phyloP scores from a whole-genome alignment of 108 stramenopile genomes.

The Fragilaria crotonensis region DNA sequence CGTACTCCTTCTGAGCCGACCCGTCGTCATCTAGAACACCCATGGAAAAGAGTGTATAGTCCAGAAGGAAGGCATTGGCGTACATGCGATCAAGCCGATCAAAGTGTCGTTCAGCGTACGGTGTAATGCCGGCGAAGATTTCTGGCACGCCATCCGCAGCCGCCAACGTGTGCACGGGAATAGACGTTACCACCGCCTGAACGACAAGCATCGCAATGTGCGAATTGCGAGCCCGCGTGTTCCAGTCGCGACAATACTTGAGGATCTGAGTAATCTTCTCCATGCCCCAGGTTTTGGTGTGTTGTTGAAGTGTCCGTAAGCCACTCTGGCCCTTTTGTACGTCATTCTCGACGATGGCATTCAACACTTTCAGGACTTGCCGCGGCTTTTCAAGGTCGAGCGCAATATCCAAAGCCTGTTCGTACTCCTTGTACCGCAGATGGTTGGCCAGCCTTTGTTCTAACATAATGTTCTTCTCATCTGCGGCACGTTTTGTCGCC shows the following conservation, averaged over 20 bases:
- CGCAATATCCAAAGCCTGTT: conserved; percentile 74
- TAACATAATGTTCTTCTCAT: conserved; percentile 70
- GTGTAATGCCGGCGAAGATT: conserved; percentile 68
- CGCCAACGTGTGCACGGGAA: conserved; percentile 59
- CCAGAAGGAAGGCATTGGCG: conserved; percentile 64
- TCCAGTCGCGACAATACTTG: conserved; percentile 87
- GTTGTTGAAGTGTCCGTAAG: conserved; percentile 48
- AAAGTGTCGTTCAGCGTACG: conserved; percentile 85
- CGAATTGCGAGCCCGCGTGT: conserved; percentile 75
- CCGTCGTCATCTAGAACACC: conserved; percentile 37
- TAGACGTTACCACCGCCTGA: conserved; percentile 55
- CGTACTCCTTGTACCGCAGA: conserved; percentile 81
- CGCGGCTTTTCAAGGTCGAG: conserved; percentile 78
- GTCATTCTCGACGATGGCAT: conserved; percentile 65
- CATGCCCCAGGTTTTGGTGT: conserved; percentile 55
- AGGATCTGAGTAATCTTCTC: conserved; percentile 63
- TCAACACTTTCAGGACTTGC: conserved; percentile 70
- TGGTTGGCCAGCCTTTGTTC: conserved; percentile 85
- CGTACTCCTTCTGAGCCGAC: conserved; percentile 31
- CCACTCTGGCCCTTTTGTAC: conserved; percentile 26
- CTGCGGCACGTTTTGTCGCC: conserved; percentile 46
- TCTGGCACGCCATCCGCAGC: conserved; percentile 55
- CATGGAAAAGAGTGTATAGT: conserved; percentile 68
- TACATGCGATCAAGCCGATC: conserved; percentile 73
- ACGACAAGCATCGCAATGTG: conserved; percentile 68